A percentile compares a stretch with the other conserved stretches of the same genome.
phyloP scores from a whole-genome alignment of 1,284 basidiomycete species.

The Ceratobasidium sp. region DNA sequence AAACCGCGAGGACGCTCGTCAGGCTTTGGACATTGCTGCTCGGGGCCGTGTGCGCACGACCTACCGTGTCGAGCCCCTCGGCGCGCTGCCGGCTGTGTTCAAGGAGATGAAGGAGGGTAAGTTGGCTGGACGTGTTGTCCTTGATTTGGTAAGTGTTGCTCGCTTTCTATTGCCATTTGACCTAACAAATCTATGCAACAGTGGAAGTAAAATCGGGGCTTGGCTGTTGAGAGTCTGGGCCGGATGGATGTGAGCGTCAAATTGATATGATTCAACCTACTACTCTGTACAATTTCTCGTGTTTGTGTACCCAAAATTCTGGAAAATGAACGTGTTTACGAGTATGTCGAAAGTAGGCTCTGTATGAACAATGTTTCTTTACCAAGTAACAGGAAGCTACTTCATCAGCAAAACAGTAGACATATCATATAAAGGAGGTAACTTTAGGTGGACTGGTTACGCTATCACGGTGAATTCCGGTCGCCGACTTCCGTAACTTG shows the following conservation, averaged over 20 bases:
- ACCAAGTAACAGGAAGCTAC: no score
- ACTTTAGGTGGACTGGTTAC: no score
- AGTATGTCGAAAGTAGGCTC: no score
- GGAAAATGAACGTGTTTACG: no score
- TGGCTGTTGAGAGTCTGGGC: background rate
- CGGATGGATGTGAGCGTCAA: conserved; percentile 2
- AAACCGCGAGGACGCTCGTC: conserved; percentile 74
- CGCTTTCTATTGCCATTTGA: background rate
- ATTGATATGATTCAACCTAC: background rate
- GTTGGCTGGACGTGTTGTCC: conserved; percentile 68
- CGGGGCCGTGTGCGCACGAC: conserved; percentile 69
- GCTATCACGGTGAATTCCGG: no score
- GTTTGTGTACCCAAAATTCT: no score
- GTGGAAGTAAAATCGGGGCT: conserved; percentile 7
- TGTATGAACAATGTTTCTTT: no score
- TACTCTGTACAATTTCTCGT: no score
- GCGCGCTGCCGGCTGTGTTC: conserved; percentile 65
- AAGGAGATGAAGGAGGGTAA: conserved; percentile 63
- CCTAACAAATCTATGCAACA: background rate
- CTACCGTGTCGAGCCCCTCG: conserved; percentile 59
- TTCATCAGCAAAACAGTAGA: no score
- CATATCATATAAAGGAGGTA: no score
- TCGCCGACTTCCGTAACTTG: no score
- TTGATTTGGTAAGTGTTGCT: conserved; percentile 52
- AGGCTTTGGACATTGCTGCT: conserved; percentile 76